A percentile compares a stretch with the other conserved stretches of the same genome.
phyloP scores from a whole-genome alignment of 345 rosid genomes.

The Rhodamnia rubescens region DNA sequence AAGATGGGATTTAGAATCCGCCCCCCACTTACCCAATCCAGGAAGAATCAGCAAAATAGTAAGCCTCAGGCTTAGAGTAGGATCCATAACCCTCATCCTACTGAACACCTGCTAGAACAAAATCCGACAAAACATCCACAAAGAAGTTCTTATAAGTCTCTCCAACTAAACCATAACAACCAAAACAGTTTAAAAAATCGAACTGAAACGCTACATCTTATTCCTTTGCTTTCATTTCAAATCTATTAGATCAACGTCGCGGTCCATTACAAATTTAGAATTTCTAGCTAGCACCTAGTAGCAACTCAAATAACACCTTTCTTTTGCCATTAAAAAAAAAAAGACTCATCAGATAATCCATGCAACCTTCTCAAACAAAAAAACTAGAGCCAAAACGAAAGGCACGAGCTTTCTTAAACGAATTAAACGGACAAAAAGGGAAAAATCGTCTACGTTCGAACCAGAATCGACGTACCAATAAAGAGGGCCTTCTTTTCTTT shows the following conservation, averaged over 20 bases:
- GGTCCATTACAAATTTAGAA: background rate
- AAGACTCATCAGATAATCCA: background rate
- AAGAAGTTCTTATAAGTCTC: background rate
- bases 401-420: background rate
- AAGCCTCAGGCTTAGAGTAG: conserved; percentile 8
- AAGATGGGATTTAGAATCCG: background rate
- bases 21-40: background rate
- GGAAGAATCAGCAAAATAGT: background rate
- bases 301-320: background rate
- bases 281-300: background rate
- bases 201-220: background rate
- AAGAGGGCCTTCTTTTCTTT: background rate
- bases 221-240: background rate
- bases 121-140: background rate
- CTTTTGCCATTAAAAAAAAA: background rate
- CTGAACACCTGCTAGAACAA: conserved; percentile 14
- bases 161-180: background rate
- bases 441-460: background rate
- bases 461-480: background rate
- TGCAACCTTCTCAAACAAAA: background rate
- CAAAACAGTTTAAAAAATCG: background rate
- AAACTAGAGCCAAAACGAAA: background rate
- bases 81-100: conserved; percentile 31
- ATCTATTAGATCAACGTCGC: background rate
- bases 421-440: background rate